Conservation (phyloP, 129 eudicot species). For the Helichrysum umbraculigerum region DNA sequence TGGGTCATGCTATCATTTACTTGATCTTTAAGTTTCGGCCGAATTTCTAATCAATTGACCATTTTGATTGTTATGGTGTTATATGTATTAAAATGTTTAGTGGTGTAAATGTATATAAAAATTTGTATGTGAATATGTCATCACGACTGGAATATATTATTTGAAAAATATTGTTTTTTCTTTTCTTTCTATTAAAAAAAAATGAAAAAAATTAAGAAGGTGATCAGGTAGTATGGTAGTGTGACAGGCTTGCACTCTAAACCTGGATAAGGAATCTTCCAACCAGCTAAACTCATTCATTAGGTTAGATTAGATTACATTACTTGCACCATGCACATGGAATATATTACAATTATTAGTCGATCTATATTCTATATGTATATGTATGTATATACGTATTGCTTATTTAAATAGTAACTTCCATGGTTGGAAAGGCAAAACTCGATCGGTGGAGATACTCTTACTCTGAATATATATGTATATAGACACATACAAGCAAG, state of each 20-base stretch:
- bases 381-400: not conserved
- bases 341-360: conserved; percentile 9
- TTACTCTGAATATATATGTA: not conserved
- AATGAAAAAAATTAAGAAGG: not conserved
- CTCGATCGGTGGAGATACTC: conserved; percentile 40
- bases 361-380: too few relatives aligned
- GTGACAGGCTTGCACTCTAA: conserved; percentile 37
- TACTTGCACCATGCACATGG: conserved; percentile 43
- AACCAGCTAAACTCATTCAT: not conserved
- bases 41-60: too few relatives aligned
- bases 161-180: too few relatives aligned
- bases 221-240: conserved; percentile 17
- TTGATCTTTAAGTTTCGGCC: not conserved
- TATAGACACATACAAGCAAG: not conserved
- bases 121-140: too few relatives aligned
- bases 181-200: too few relatives aligned
- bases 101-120: too few relatives aligned
- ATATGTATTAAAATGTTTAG: too few relatives aligned
- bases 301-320: conserved; percentile 20
- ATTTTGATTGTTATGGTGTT: too few relatives aligned
- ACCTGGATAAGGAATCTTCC: conserved; percentile 38
- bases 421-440: conserved; percentile 52
- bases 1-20: conserved; percentile 29
- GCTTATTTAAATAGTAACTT: conserved; percentile 42
- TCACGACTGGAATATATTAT: too few relatives aligned